Percentiles rank a stretch among this genome's conserved stretches.
These are phyloP conservation scores for Ampelomyces quisqualis DNA, from an alignment of 2,329 filamentous ascomycete genomes.

Conservation along the genomic window DNA sequence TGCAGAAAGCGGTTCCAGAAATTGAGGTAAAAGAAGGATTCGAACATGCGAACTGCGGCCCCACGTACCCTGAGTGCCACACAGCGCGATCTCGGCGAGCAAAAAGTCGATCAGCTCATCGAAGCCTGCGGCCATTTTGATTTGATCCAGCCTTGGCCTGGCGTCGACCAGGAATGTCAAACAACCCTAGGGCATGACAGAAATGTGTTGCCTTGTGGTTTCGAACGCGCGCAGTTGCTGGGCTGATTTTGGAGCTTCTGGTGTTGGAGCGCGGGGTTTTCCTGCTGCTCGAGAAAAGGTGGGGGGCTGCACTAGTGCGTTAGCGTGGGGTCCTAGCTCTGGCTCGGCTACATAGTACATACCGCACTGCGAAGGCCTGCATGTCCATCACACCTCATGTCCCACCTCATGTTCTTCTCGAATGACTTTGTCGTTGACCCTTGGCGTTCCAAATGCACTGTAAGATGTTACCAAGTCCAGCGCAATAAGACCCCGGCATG, in stretches of 20 bases:
- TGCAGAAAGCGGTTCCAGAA: slow-evolving; percentile 1
- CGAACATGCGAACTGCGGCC: slow-evolving; percentile 9
- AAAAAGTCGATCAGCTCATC: slow-evolving; percentile 60
- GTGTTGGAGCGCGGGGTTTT: slow-evolving; percentile 6
- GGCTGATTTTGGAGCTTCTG: slow-evolving; percentile 6
- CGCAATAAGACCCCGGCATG: slow-evolving; percentile 24
- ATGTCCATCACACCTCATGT: too few species aligned
- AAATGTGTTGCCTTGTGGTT: slow-evolving; percentile 1
- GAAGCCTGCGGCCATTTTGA: slow-evolving; percentile 46
- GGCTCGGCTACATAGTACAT: not conserved
- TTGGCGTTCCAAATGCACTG: too few species aligned
- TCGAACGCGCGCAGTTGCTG: slow-evolving; percentile 13
- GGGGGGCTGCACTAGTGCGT: slow-evolving; percentile 13
- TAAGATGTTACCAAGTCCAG: slow-evolving; percentile 13
- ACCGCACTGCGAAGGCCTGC: too few species aligned
- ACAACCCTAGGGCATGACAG: slow-evolving; percentile 15
- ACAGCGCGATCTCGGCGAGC: slow-evolving; percentile 60
- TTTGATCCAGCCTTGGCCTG: slow-evolving; percentile 18
- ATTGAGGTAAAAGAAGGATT: slow-evolving; percentile 5
- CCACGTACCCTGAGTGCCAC: slow-evolving; percentile 58
- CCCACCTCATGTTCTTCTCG: not conserved
- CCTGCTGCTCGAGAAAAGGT: slow-evolving; percentile 2
- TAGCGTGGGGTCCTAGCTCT: slow-evolving; percentile 4
- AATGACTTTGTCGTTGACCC: not conserved
- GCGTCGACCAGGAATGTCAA: slow-evolving; percentile 14